Evolutionary conservation across 768 basidiomycete species (phyloP).

Genomic region (Amanita exitialis): DNA sequence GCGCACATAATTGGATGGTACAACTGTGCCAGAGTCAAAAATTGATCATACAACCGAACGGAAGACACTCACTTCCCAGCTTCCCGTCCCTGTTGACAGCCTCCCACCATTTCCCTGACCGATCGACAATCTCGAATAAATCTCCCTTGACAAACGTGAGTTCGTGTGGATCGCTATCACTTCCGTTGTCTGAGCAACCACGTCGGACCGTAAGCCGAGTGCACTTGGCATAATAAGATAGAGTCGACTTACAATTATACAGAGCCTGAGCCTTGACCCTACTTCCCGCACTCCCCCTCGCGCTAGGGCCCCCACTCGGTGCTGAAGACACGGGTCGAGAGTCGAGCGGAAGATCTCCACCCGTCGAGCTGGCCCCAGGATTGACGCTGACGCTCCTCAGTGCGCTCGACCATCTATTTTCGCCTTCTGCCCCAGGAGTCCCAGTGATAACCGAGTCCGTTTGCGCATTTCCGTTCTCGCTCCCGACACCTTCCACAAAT

Average conservation of each 20-base stretch:
- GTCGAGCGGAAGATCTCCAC: neutral
- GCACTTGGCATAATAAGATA: neutral
- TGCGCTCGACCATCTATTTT: neutral
- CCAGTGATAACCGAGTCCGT: neutral
- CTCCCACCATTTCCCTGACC: constrained; percentile 81
- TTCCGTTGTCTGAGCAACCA: constrained; percentile 50
- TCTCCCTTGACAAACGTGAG: constrained; percentile 83
- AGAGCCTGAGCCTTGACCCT: constrained; percentile 17
- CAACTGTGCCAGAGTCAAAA: constrained; percentile 16
- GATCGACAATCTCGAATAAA: constrained; percentile 70
- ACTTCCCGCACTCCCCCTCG: neutral
- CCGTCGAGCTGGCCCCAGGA: neutral
- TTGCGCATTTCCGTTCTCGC: neutral
- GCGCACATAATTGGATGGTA: constrained; percentile 31
- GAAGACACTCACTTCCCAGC: constrained; percentile 47
- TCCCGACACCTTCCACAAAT: neutral
- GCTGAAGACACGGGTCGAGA: neutral
- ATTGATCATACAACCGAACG: neutral
- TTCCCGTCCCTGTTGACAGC: constrained; percentile 55
- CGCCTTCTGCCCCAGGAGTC: neutral
- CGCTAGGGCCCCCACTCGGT: constrained; percentile 14
- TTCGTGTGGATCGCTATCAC: constrained; percentile 75
- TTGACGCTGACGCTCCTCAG: neutral
- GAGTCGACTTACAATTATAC: constrained; percentile 33
- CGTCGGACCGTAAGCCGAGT: neutral